These are phyloP conservation scores for Moricandia arvensis DNA, from an alignment of 345 rosid species.

Conservation along the genomic window DNA sequence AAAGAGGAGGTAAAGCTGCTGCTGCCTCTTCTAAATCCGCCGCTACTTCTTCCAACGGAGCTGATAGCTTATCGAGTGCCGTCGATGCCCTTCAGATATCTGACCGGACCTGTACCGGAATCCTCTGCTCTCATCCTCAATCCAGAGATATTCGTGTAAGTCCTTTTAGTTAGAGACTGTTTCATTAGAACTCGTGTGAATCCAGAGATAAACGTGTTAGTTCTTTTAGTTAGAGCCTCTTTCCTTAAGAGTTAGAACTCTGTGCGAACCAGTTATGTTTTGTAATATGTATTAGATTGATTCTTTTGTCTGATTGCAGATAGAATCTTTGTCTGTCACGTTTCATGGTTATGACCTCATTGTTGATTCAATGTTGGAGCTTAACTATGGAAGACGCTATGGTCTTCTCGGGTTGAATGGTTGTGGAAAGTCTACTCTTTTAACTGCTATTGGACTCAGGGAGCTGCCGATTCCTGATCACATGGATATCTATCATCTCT, in stretches of 20 bases:
- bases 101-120: conserved; percentile 97
- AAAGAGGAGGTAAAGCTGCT: conserved; percentile 90
- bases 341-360: conserved; percentile 97
- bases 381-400: conserved; percentile 97
- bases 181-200: too few species aligned
- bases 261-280: too few species aligned
- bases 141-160: conserved; percentile 93
- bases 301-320: conserved; percentile 38
- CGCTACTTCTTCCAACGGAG: conserved; percentile 50
- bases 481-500: conserved; percentile 89
- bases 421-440: conserved; percentile 94
- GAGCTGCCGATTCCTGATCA: conserved; percentile 96
- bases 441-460: conserved; percentile 79
- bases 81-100: conserved; percentile 64
- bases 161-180: background rate
- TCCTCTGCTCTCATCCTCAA: conserved; percentile 98
- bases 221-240: too few species aligned
- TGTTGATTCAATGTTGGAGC: conserved; percentile 91
- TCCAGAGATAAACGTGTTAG: too few species aligned
- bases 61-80: conserved; percentile 53
- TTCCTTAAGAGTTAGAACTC: too few species aligned
- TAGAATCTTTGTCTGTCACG: conserved; percentile 94
- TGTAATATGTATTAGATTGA: too few species aligned
- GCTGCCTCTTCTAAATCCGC: conserved; percentile 55
- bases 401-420: conserved; percentile 97